These are phyloP conservation scores for Beauveria bassiana DNA, from an alignment of 2,329 filamentous ascomycete genomes.

Conservation along the genomic window DNA sequence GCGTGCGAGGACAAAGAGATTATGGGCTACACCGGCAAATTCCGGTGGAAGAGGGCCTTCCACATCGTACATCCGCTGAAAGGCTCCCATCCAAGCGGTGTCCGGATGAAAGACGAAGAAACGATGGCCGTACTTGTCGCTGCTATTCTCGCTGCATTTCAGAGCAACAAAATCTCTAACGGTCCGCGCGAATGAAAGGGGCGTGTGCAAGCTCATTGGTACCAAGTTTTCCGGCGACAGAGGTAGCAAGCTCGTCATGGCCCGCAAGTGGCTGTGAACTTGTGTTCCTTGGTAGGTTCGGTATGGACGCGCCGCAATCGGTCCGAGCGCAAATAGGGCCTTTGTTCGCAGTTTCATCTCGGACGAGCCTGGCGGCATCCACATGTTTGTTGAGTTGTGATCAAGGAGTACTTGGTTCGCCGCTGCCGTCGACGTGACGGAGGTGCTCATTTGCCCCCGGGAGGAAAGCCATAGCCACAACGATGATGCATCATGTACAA, in stretches of 20 bases:
- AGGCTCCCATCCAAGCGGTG: constrained; percentile 9
- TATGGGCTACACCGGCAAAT: constrained; percentile 5
- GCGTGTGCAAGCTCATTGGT: neutral
- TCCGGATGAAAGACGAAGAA: constrained; percentile 12
- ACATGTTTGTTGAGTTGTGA: neutral
- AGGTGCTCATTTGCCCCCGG: neutral
- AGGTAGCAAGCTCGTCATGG: neutral
- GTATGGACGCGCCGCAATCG: neutral
- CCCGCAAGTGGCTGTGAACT: neutral
- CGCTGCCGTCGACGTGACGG: neutral
- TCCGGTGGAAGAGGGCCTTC: constrained; percentile 2
- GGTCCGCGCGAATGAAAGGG: neutral
- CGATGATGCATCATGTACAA: neutral
- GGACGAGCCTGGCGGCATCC: neutral
- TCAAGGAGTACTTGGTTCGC: neutral
- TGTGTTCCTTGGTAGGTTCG: constrained; percentile 7
- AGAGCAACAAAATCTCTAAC: constrained; percentile 10
- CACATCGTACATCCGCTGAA: neutral
- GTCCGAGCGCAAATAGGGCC: constrained; percentile 5
- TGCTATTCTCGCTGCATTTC: constrained; percentile 2
- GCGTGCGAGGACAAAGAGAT: constrained; percentile 9
- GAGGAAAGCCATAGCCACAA: constrained; percentile 2
- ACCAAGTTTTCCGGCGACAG: neutral
- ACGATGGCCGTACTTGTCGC: neutral
- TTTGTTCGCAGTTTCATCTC: constrained; percentile 5